Evolutionary conservation across 2,329 filamentous ascomycete genomes (phyloP), one percentile per base, ranked within the genome.

Genomic region (Fusarium kyushuense): DNA sequence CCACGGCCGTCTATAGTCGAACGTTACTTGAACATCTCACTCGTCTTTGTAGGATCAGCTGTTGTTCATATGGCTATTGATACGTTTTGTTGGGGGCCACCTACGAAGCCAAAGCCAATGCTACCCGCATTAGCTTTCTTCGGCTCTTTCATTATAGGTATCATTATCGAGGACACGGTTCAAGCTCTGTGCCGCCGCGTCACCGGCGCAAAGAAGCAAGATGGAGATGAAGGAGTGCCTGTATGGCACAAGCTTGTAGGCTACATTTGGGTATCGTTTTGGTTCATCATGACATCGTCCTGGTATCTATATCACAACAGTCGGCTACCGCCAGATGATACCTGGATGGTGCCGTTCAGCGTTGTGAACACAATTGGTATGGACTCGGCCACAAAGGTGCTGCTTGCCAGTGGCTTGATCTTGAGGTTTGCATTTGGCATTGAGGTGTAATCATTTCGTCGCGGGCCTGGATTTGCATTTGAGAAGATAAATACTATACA

Each of bases 201-300:
- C 0, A 25, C 11, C 5, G 5, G 11, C 6, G 3, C 4, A 17
- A 6, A 23, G 21, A 25, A 13, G 2, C 2, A 11, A 0, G 21
- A 41, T 17, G 21, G 21, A 25, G 21, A 4, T 3, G 13, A 17
- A 1, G 19, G 16, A n/a, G 16, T 48, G 3, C 21, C 45, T n/a
- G 1, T 6, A 11, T 25, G 30, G 45, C 7, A 47, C 19, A 47
- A 33, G 19, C n/a, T 23, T 5, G 1, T 47, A 6, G 45, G 45
- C 14, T 47, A 47, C 30, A 4, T 47, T 6, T 47, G 45, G 45
- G 7, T 33, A 47, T 8, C 29, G 4, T 33, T 25, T 3, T 47
- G 29, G 45, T 47, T 47, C 2, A 32, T 33, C 2, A 4, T 47
- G 19, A 23, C 30, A 32, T 30, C 45, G 16, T 16, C 45, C 8